Base-by-base conservation (phyloP, 495 filamentous ascomycete genomes). In the Penicillium longicatenatum region DNA sequence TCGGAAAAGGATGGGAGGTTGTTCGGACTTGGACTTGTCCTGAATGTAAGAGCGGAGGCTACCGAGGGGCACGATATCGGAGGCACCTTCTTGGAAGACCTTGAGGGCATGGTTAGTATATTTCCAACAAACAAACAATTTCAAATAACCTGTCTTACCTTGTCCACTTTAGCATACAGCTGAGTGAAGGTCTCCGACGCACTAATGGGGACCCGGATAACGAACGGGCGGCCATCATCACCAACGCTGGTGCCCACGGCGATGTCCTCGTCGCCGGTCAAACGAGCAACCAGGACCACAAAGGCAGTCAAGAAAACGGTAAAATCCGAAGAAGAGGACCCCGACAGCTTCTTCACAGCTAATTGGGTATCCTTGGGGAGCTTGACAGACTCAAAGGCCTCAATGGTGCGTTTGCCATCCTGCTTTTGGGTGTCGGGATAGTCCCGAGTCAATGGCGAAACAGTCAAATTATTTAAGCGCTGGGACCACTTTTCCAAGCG, bases 211-310 rank as follows among this genome's bases (percentile, higher is more conserved):
- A 79, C 65, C 31, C 79, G 68, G 14, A 82, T 63, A 54, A 82
- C 74, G 57, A 82, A 81, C 30, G 78, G 78, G 50, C 76, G 79
- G 35, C 77, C 75, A 56, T 75, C 73, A 22, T 75, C 72, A 30
- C 65, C 72, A 10, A 69, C 67, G 49, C 70, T 80, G 7, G 79
- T 82, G 14, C 75, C 79, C 41, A 82, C 65, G 11, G 77, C 71
- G 37, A 82, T 80, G 50, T 82, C 79, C 56, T 82, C 79, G 57
- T 82, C 79, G 31, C 79, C 79, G n/a, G 79, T 80, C 63, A 82
- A 63, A 43, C 79, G 73, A 52, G 71, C 73, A n/a, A 76, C 78
- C 35, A 82, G 64, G 52, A 80, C 66, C 1, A 76, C 68, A 45
- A 80, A 81, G 26, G 79, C 77, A 16, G 78, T 70, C 37, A 82